These are phyloP conservation scores for Colletotrichum costaricense DNA, from an alignment of 2,329 filamentous ascomycete species.

Conservation along the genomic window DNA sequence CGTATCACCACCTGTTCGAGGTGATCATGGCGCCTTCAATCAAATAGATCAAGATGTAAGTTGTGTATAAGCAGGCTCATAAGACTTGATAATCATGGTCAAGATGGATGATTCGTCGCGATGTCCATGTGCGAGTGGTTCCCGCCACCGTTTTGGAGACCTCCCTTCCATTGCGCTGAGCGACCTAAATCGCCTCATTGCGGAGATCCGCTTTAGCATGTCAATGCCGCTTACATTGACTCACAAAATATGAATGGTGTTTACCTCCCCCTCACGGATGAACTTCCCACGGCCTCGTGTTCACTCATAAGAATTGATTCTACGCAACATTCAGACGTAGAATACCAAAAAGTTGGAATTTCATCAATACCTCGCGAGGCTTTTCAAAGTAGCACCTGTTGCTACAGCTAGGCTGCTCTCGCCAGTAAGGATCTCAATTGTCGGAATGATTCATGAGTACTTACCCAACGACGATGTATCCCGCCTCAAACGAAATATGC, in stretches of 20 bases:
- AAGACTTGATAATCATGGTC: not conserved
- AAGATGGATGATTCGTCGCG: not conserved
- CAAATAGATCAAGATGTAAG: not conserved
- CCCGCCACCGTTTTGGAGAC: not conserved
- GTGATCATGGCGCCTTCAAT: not conserved
- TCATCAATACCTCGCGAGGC: too few species aligned
- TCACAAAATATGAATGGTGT: not conserved
- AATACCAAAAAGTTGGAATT: too few species aligned
- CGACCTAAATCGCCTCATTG: not conserved
- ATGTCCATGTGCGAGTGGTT: not conserved
- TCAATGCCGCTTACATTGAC: not conserved
- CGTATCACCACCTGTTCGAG: not conserved
- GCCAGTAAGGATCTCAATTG: too few species aligned
- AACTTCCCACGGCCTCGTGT: not conserved
- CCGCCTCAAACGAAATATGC: too few species aligned
- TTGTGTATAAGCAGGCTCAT: not conserved
- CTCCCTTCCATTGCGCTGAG: not conserved
- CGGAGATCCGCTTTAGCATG: not conserved
- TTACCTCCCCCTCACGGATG: not conserved
- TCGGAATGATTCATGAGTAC: too few species aligned
- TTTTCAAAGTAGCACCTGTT: too few species aligned
- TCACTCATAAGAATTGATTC: not conserved
- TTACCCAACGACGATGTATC: too few species aligned
- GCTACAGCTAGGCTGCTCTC: too few species aligned
- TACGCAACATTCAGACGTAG: too few species aligned